phyloP scores from a whole-genome alignment of 2,329 filamentous ascomycete genomes.

The Sclerotinia borealis region DNA sequence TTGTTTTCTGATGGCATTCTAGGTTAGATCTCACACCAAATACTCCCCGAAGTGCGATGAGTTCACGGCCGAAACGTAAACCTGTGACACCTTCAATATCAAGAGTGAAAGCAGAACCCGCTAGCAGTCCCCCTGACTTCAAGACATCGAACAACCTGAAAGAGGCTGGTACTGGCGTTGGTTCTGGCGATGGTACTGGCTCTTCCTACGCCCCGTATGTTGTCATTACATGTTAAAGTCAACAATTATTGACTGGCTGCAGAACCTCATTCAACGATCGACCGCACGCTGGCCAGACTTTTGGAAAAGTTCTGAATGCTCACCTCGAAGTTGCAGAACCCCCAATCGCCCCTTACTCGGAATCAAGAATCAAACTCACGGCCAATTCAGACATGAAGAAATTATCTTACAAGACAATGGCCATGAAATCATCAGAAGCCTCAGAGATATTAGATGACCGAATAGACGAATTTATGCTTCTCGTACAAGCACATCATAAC shows the following conservation, averaged over 20 bases:
- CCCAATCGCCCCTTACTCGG: slow-evolving; percentile 64
- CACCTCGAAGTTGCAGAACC: slow-evolving; percentile 62
- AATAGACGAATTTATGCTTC: slow-evolving; percentile 79
- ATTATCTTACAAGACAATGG: slow-evolving; percentile 83
- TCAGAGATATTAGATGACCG: slow-evolving; percentile 92
- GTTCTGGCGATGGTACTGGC: neutral
- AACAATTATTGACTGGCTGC: slow-evolving; percentile 34
- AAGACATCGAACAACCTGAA: slow-evolving; percentile 34
- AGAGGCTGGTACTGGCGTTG: neutral
- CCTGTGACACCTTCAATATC: slow-evolving; percentile 44
- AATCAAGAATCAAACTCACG: slow-evolving; percentile 76
- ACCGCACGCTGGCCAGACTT: slow-evolving; percentile 69
- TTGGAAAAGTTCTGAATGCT: slow-evolving; percentile 79
- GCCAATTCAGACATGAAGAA: slow-evolving; percentile 87
- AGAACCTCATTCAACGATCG: slow-evolving; percentile 68
- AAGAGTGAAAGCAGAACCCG: slow-evolving; percentile 40
- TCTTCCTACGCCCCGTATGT: neutral
- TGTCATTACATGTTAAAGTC: neutral
- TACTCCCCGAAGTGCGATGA: slow-evolving; percentile 40
- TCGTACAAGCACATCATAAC: slow-evolving; percentile 67
- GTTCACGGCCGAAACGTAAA: slow-evolving; percentile 28
- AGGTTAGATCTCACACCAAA: slow-evolving; percentile 64
- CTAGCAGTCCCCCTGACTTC: slow-evolving; percentile 41
- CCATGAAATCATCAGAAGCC: slow-evolving; percentile 88
- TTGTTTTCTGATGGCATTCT: slow-evolving; percentile 23